Evolutionary conservation across 2,329 filamentous ascomycete genomes (phyloP), one percentile per base, ranked within the genome.

Genomic region (Cladosporium sp.): DNA sequence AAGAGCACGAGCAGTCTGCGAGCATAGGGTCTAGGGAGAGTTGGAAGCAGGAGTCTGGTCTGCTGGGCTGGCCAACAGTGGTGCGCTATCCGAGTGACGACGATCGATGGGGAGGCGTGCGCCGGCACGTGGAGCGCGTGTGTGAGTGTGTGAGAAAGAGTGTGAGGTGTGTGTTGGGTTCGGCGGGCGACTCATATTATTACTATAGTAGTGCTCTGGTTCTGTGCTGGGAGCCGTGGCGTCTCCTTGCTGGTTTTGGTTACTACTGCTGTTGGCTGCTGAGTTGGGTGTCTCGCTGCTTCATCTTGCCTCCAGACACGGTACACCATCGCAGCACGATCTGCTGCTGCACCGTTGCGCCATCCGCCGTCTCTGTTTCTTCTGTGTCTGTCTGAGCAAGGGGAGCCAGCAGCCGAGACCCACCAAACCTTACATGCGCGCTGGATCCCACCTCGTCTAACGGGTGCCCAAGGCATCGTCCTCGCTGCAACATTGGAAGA

Each of bases 331-430:
- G 40, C 40, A 46, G 40, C 40, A 46, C 40, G 40, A 46, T 46
- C 40, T 46, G 40, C 40, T 55, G 52, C 52, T 21, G 31, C 52
- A 33, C 52, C 52, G 52, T 55, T 55, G 40, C 12, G 29, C 26
- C 52, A 55, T 33, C 52, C 16, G 31, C 52, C 26, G 28, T 23
- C 40, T 46, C 40, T 46, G 40, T 46, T 5, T 46, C 40, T 46
- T 46, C 40, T 46, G 40, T 46, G 40, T n/a, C 58, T 62, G 59
- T 63, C 61, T 56, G 61, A 63, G 61, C 61, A 63, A 63, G 61
- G 59, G 61, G 61, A 63, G 35, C 49, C 28, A n/a, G 28, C 52
- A 55, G 28, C 60, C 60, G 60, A 62, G 40, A 62, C 60, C 46
- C 53, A 16, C 12, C 29, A 21, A 53, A 55, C 46, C 60, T 62